Conservation (phyloP, 2,329 filamentous ascomycete genomes). For the Xylaria arbuscula region DNA sequence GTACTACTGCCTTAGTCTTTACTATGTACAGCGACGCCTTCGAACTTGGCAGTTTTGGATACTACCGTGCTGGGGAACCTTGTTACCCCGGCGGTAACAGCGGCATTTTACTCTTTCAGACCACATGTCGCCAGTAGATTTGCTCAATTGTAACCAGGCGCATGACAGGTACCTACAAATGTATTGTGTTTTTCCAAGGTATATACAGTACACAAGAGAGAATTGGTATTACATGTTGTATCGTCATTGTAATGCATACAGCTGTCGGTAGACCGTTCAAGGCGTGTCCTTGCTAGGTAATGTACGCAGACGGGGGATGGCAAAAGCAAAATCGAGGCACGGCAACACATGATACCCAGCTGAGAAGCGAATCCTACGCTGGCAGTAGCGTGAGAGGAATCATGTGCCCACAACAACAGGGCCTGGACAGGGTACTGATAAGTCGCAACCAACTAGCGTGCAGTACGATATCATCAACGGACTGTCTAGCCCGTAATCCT, state of each 20-base stretch:
- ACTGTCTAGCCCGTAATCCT: constrained; percentile 29
- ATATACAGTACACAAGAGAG: not conserved
- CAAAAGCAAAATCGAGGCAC: constrained; percentile 31
- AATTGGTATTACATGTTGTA: not conserved
- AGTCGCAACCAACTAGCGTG: constrained; percentile 23
- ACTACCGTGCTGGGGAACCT: constrained; percentile 9
- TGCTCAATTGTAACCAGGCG: constrained; percentile 14
- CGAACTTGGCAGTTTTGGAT: constrained; percentile 18
- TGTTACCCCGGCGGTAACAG: constrained; percentile 23
- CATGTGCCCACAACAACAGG: constrained; percentile 32
- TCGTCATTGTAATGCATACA: not conserved
- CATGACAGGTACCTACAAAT: not conserved
- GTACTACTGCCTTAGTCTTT: not conserved
- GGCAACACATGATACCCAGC: constrained; percentile 30
- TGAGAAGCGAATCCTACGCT: constrained; percentile 35
- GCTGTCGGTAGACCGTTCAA: not conserved
- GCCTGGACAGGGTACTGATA: constrained; percentile 1
- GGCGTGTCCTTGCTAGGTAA: not conserved
- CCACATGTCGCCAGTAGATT: not conserved
- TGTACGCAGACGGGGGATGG: constrained; percentile 3
- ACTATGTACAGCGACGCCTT: constrained; percentile 11
- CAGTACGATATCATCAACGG: constrained; percentile 30
- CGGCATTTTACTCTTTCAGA: constrained; percentile 3
- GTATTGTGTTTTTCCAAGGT: not conserved
- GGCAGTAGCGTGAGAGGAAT: constrained; percentile 25